Base-by-base conservation (phyloP, 2,329 filamentous ascomycete genomes). In the Lasiodiplodia gonubiensis region DNA sequence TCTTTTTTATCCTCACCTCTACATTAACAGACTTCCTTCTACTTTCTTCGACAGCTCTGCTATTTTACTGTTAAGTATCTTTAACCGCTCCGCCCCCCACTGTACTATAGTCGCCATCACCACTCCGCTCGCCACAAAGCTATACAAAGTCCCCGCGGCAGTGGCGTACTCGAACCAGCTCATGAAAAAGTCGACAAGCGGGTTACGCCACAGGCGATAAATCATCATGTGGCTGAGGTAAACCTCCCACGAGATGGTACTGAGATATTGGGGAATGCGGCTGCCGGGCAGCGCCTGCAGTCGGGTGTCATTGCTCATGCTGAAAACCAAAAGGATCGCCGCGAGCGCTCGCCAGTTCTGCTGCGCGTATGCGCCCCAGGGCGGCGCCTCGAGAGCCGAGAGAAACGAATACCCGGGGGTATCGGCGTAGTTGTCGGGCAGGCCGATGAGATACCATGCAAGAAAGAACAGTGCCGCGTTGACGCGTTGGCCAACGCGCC, bases 301-400 rank as follows among this genome's bases (percentile, higher is more conserved):
- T 11, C 57, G 23, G 3, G 2, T 10, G 12, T 42, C 48, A 46
- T 27, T 16, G 54, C 27, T 64, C 23, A 35, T 48, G 7, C 42
- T 57, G 37, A 30, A 65, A 27, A 69, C 51, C 23, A 49, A 7
- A 16, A 69, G 69, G 39, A 85, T 75, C 2, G 84, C 81, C 2
- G 86, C 86, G 37, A 81, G 73, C 55, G 82, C 81, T 71, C 88
- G 85, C 82, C 84, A 88, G 76, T 85, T 88, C 33, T 85, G 83
- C 74, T 85, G 85, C 66, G 80, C 78, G 68, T 81, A 23, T 21
- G 10, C 82, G 1, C 71, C 70, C 78, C 84, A 86, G 80, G 82
- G 85, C 53, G 76, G 70, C 8, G 86, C 85, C 49, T 86, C 84
- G 8, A 82, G 71, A 0, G 79, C 77, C 16, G 79, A 79, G 27